Percentiles rank a stretch among this genome's conserved stretches.
Conservation (phyloP, 2,329 filamentous ascomycete genomes). For the Paraphoma chrysanthemicola region DNA sequence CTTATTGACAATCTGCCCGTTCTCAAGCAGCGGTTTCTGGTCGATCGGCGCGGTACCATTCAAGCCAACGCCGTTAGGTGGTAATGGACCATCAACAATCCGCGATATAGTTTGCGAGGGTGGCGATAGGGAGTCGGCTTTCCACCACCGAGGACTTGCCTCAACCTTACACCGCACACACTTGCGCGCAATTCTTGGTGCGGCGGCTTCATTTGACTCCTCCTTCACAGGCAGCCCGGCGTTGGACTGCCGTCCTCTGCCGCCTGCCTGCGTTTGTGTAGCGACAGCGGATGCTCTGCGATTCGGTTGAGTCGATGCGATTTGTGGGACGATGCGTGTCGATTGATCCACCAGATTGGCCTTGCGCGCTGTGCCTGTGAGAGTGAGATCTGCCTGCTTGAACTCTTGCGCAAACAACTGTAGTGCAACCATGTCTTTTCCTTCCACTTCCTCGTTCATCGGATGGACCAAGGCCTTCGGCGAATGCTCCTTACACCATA, state of each 20-base stretch:
- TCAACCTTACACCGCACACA: constrained; percentile 63
- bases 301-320: constrained; percentile 32
- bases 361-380: constrained; percentile 93
- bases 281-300: constrained; percentile 52
- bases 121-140: constrained; percentile 28
- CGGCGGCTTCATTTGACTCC: constrained; percentile 43
- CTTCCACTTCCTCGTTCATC: constrained; percentile 77
- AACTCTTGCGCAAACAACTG: constrained; percentile 88
- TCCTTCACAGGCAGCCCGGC: constrained; percentile 45
- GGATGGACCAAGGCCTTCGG: constrained; percentile 74
- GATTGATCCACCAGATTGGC: constrained; percentile 77
- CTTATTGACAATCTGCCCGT: constrained; percentile 28
- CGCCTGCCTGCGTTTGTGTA: constrained; percentile 41
- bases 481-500: constrained; percentile 92
- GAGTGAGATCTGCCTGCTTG: constrained; percentile 89
- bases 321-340: constrained; percentile 57
- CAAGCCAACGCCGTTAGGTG: constrained; percentile 27
- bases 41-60: constrained; percentile 18
- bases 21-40: constrained; percentile 21
- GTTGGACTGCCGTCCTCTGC: constrained; percentile 43
- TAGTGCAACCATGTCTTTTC: constrained; percentile 76
- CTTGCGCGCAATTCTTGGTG: constrained; percentile 41
- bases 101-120: constrained; percentile 12
- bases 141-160: constrained; percentile 70
- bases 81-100: constrained; percentile 27